Base-by-base conservation (phyloP, 2,329 filamentous ascomycete species). In the Colletotrichum simmondsii region DNA sequence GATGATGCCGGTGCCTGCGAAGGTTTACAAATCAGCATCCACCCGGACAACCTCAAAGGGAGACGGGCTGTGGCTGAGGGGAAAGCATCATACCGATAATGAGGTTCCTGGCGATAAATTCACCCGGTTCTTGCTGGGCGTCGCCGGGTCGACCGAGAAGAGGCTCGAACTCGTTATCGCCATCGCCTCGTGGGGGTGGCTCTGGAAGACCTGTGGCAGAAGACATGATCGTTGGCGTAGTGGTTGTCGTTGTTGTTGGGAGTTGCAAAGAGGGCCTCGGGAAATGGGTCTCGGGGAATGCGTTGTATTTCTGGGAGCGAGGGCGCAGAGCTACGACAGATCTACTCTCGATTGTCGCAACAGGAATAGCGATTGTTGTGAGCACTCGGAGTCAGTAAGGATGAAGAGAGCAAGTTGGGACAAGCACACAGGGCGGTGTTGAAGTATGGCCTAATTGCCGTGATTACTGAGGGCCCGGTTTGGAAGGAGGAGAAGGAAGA, bases 1-100 rank as follows among this genome's bases (percentile, higher is more conserved):
- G 73, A 98, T 83, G 73, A 92, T 88, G 69, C 91, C 96, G 19
- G 95, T 97, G 75, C 95, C 95, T 97, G 78, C 61, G 74, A 62
- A 73, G 65, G 64, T 37, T 56, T 8, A 16, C 8, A 22, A n/a
- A 26, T 73, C n/a, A 73, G 71, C 26, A 10, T 32, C 54, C 24
- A 19, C 11, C 4, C 62, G 8, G 42, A 5, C 8, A n/a, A 22
- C 8, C 14, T 28, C 30, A 28, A 10, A 24, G 49, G 24, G n/a
- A 30, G n/a, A 19, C 5, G 22, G 80, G 80, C 59, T 86, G 84
- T 54, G 86, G 85, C 74, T 86, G 82, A 72, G 84, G 72, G 88
- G 88, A 3, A 63, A 54, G 19, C 58, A 71, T 77, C 86, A 75
- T 86, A 96, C 95, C 95, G 49, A 93, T 89, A 75, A 93, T 85